Conservation (phyloP, 2,329 filamentous ascomycete genomes). For the Alternaria viburni region DNA sequence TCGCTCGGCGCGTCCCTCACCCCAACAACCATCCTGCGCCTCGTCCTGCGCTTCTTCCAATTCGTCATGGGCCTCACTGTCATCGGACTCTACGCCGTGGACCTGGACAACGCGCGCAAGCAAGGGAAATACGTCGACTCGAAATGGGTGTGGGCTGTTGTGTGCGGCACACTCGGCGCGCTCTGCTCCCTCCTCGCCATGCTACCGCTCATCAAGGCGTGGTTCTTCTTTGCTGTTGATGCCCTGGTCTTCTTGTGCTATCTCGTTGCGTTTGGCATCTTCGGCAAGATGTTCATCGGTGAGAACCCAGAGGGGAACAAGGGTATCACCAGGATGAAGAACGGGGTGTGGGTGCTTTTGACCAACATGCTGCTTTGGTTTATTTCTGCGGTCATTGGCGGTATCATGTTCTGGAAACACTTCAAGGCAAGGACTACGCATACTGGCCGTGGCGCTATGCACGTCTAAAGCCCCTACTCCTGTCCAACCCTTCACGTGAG, state of each 20-base stretch:
- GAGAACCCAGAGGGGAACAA: constrained; percentile 68
- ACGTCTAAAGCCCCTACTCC: constrained; percentile 24
- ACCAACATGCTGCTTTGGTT: constrained; percentile 79
- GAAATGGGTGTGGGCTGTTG: constrained; percentile 64
- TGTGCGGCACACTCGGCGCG: constrained; percentile 32
- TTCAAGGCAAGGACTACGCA: constrained; percentile 38
- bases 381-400: constrained; percentile 62
- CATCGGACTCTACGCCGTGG: constrained; percentile 69
- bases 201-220: constrained; percentile 61
- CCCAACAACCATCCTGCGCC: constrained; percentile 52
- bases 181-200: constrained; percentile 62
- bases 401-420: constrained; percentile 62
- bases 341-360: constrained; percentile 83
- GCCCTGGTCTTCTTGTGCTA: constrained; percentile 75
- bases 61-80: constrained; percentile 79
- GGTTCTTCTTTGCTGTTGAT: constrained; percentile 71
- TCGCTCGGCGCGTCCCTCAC: constrained; percentile 29
- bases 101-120: constrained; percentile 45
- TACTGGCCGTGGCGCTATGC: constrained; percentile 25
- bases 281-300: constrained; percentile 79
- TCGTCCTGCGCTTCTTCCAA: constrained; percentile 73
- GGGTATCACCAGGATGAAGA: constrained; percentile 78
- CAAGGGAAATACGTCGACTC: constrained; percentile 53
- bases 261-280: constrained; percentile 82
- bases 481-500: background rate